Evolutionary conservation across 345 rosid species (phyloP), one percentile per base, ranked within the genome.

Genomic region (Pseudoturritis turrita): DNA sequence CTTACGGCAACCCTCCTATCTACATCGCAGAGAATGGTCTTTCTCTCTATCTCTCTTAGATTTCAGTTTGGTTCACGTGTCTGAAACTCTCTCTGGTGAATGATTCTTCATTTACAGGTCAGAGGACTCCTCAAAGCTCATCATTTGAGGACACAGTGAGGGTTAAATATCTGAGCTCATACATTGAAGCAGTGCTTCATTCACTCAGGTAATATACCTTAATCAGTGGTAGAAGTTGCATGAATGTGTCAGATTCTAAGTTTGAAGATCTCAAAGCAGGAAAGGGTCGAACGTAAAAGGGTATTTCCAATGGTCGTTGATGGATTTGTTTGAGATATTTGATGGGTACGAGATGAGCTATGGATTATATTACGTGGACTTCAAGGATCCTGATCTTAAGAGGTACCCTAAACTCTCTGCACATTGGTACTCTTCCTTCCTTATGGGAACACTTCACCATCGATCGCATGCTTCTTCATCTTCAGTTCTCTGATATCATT

Each of bases 371-470:
- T 80, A 83, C 43, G 85, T 83, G 44, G 86, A 86, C 61, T 69
- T 74, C 45, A 76, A 83, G 68, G 82, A 86, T 54, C 86, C 84
- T 2, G 62, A 77, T 6, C 64, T 80, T 60, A 76, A 55, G 70
- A 80, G 86, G 46, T 61, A 62, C 49, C 82, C 88, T 7, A 86
- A 84, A 78, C 75, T 77, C 69, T 85, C 89, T 46, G 78, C 87
- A 11, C 68, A 75, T 22, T 70, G 74, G 66, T 83, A 75, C 73
- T 83, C 86, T 51, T 62, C 72, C 12, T 83, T 81, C 53, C 70
- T 81, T 60, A 79, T 53, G 56, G 87, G 89, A 75, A 74, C 61
- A 13, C 17, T 26, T 11, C 66, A 70, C 39, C 40, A 22, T 23
- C 59, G 7, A 36, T 14, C 70, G n/a, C 39, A 67, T 55, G 64